These are phyloP conservation scores for Microsporum canis DNA, from an alignment of 2,329 filamentous ascomycete species.

Conservation along the genomic window DNA sequence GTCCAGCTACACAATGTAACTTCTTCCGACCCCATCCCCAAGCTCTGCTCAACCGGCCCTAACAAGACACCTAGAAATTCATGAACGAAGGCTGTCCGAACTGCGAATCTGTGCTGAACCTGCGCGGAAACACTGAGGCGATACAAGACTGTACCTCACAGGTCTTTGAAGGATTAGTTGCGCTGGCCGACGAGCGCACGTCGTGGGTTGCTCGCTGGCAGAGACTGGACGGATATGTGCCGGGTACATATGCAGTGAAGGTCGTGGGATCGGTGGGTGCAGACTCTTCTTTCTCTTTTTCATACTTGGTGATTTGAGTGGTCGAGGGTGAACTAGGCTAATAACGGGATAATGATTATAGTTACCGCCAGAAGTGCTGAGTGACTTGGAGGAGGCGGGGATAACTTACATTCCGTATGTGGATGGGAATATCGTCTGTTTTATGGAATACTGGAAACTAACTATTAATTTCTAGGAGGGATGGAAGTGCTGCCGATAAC, in stretches of 20 bases:
- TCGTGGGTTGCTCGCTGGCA: constrained; percentile 98
- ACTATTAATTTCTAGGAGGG: constrained; percentile 25
- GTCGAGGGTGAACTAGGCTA: not conserved
- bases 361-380: constrained; percentile 47
- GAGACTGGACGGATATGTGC: constrained; percentile 74
- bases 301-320: not conserved
- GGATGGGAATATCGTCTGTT: not conserved
- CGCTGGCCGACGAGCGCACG: constrained; percentile 65
- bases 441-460: not conserved
- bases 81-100: constrained; percentile 82
- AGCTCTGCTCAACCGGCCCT: constrained; percentile 14
- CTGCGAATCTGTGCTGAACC: constrained; percentile 84
- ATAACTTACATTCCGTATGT: constrained; percentile 50
- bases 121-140: constrained; percentile 64
- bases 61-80: constrained; percentile 54
- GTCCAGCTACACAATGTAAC: constrained; percentile 66
- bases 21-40: constrained; percentile 6
- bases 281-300: not conserved
- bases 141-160: constrained; percentile 90
- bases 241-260: constrained; percentile 87
- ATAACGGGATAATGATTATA: constrained; percentile 34
- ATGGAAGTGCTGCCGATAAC: constrained; percentile 38
- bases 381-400: constrained; percentile 47
- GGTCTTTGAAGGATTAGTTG: constrained; percentile 87
- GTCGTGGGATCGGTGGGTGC: constrained; percentile 62